Percentiles rank a stretch among this genome's conserved stretches.
Evolutionary conservation across 805 yeast genomes (phyloP).

Genomic region (Candida lessepsii): DNA sequence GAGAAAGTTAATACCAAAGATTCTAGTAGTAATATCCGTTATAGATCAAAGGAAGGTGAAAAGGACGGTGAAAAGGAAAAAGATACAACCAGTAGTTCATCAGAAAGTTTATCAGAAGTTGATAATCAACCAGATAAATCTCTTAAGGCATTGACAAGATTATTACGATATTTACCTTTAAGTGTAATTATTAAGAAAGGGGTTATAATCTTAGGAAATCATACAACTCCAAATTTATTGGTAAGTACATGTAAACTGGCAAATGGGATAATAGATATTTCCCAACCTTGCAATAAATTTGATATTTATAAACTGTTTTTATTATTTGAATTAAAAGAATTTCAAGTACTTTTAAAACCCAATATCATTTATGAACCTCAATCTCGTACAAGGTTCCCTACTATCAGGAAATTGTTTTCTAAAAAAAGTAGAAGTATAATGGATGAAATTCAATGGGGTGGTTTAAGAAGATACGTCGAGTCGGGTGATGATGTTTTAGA

Average conservation of each 20-base stretch:
- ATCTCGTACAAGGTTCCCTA: slow-evolving; percentile 1
- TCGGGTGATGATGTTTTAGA: slow-evolving; percentile 30
- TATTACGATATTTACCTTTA: slow-evolving; percentile 56
- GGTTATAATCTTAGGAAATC: slow-evolving; percentile 77
- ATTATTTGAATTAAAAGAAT: slow-evolving; percentile 46
- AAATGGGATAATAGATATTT: slow-evolving; percentile 57
- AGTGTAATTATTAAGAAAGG: slow-evolving; percentile 60
- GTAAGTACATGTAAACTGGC: slow-evolving; percentile 59
- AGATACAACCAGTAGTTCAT: slow-evolving; percentile 3
- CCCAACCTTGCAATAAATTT: slow-evolving; percentile 39
- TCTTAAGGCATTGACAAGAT: slow-evolving; percentile 15
- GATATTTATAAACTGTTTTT: slow-evolving; percentile 57
- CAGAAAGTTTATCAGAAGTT: neutral
- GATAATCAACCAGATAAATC: slow-evolving; percentile 5
- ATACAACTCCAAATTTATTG: slow-evolving; percentile 68
- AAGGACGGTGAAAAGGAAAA: neutral
- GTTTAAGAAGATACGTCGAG: slow-evolving; percentile 67
- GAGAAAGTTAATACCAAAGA: neutral
- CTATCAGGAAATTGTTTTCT: slow-evolving; percentile 2
- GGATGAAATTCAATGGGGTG: slow-evolving; percentile 56
- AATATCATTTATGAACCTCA: slow-evolving; percentile 62
- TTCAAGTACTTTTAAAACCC: slow-evolving; percentile 63
- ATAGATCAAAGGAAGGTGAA: slow-evolving; percentile 3
- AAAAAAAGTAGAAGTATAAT: neutral
- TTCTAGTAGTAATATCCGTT: neutral